Evolutionary conservation across 768 basidiomycete species (phyloP).

Genomic region (Lactarius sp.): DNA sequence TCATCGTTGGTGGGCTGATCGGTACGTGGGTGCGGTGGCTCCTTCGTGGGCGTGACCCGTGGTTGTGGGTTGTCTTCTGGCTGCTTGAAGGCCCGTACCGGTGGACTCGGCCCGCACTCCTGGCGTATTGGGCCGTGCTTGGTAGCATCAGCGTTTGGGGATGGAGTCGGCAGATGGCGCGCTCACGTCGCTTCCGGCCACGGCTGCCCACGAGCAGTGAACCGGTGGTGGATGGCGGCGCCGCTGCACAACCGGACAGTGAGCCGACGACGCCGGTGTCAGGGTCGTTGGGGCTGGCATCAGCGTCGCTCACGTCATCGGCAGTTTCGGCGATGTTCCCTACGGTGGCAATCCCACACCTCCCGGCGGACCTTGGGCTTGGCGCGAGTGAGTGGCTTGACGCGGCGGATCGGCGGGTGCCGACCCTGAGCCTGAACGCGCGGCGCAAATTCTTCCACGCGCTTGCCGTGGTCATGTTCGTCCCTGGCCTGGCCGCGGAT

Average conservation of each 20-base stretch:
- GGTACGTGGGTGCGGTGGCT: slow-evolving; percentile 93
- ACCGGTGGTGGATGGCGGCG: neutral
- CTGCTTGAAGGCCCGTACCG: slow-evolving; percentile 66
- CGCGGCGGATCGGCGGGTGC: slow-evolving; percentile 85
- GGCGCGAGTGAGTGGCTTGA: slow-evolving; percentile 64
- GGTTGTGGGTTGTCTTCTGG: slow-evolving; percentile 80
- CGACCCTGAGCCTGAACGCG: slow-evolving; percentile 85
- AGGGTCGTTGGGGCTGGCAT: slow-evolving; percentile 5
- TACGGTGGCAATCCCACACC: slow-evolving; percentile 43
- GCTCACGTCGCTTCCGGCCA: slow-evolving; percentile 63
- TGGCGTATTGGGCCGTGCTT: slow-evolving; percentile 81
- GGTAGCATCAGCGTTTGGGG: slow-evolving; percentile 85
- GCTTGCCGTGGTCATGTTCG: slow-evolving; percentile 92
- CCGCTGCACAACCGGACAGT: neutral
- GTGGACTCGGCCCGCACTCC: slow-evolving; percentile 74
- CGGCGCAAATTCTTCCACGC: slow-evolving; percentile 97
- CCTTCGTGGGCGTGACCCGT: slow-evolving; percentile 76
- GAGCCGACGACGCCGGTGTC: slow-evolving; percentile 19
- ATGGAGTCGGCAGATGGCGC: slow-evolving; percentile 87
- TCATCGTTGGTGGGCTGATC: slow-evolving; percentile 77
- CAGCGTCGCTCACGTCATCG: slow-evolving; percentile 14
- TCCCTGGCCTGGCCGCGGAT: slow-evolving; percentile 89
- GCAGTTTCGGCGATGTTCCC: slow-evolving; percentile 24
- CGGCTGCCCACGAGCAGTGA: slow-evolving; percentile 29
- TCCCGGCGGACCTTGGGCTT: slow-evolving; percentile 40